Evolutionary conservation across 176 grass and related monocot genomes (phyloP).

Genomic region (Panicum miliaceum): DNA sequence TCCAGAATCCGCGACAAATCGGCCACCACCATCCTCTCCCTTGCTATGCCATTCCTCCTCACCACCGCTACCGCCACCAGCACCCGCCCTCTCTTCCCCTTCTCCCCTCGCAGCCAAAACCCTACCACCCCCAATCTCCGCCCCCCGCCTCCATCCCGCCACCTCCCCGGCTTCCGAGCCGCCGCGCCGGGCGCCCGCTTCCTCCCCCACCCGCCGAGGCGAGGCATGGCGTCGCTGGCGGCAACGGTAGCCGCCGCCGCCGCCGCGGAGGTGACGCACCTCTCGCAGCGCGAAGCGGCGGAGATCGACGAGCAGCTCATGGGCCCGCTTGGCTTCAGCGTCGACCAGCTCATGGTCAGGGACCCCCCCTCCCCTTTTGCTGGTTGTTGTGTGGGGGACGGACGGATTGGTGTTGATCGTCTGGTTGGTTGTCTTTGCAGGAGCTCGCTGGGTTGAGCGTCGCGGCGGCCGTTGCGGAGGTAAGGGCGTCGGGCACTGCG

Average conservation of each 20-base stretch:
- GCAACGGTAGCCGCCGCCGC: conserved; percentile 24
- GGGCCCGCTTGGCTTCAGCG: conserved; percentile 80
- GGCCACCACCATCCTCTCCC: conserved; percentile 19
- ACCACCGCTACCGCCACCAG: background rate
- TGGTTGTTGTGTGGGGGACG: background rate
- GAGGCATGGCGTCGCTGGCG: conserved; percentile 50
- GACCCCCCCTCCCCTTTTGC: background rate
- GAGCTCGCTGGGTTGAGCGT: conserved; percentile 93
- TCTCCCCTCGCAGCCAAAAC: background rate
- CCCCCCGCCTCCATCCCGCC: background rate
- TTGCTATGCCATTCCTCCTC: conserved; percentile 49
- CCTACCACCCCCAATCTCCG: conserved; percentile 19
- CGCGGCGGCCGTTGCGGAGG: conserved; percentile 67
- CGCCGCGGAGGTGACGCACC: conserved; percentile 57
- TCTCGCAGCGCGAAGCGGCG: conserved; percentile 66
- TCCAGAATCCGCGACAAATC: conserved; percentile 36
- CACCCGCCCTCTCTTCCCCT: background rate
- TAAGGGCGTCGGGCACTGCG: conserved; percentile 15
- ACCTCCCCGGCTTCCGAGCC: background rate
- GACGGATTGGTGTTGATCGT: background rate
- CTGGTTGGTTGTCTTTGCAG: conserved; percentile 43
- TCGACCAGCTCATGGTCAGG: conserved; percentile 89
- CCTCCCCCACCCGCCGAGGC: background rate
- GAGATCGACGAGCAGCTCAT: conserved; percentile 95
- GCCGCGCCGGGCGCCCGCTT: background rate